phyloP scores from a whole-genome alignment of 1,139 yeast species.

The Magnusiomyces magnusii region DNA sequence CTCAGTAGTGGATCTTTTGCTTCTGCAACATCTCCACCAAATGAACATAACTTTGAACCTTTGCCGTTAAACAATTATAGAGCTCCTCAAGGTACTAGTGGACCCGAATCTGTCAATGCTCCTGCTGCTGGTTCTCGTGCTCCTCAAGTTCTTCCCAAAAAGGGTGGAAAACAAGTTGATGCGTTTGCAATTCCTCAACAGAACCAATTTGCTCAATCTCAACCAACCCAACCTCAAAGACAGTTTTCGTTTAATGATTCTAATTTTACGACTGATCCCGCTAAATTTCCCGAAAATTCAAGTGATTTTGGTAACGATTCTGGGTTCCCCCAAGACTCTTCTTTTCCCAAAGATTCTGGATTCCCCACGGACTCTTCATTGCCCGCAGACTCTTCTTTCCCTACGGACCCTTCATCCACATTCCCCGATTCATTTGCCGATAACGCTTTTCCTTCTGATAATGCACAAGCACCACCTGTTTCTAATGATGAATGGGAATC shows the following conservation, averaged over 20 bases:
- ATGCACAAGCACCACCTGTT: neutral
- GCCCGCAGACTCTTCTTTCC: neutral
- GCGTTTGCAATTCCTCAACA: neutral
- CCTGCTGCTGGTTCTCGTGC: neutral
- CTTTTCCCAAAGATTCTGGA: neutral
- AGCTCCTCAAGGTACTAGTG: neutral
- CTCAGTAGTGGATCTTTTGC: too few relatives aligned
- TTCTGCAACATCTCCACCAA: too few relatives aligned
- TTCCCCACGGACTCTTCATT: neutral
- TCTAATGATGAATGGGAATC: conserved; percentile 85
- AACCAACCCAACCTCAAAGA: neutral
- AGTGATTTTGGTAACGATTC: neutral
- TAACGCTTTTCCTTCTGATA: neutral
- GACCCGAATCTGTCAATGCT: neutral
- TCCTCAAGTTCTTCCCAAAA: neutral
- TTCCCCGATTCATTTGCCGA: neutral
- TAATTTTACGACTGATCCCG: neutral
- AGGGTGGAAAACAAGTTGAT: neutral
- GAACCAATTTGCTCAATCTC: neutral
- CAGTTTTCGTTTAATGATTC: neutral
- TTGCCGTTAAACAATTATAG: neutral
- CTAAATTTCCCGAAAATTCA: too few relatives aligned
- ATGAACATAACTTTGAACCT: neutral
- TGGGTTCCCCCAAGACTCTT: neutral
- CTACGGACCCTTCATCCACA: neutral